Conservation (phyloP, 2,329 filamentous ascomycete species). For the Cytospora paraplurivora region DNA sequence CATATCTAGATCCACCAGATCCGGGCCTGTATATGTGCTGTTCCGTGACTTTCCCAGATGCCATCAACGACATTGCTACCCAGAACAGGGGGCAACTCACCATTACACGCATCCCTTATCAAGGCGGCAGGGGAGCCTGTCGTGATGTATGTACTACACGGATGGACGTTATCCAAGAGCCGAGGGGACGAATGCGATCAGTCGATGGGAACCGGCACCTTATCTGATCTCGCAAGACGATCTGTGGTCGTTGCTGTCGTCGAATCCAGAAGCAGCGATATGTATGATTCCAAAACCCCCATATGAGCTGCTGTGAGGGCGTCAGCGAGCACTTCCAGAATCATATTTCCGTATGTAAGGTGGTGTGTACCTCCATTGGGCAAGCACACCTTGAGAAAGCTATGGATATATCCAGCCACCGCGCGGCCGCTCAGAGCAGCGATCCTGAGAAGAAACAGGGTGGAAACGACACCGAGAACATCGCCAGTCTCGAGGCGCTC, state of each 20-base stretch:
- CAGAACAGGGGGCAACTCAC: background rate
- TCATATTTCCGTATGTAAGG: background rate
- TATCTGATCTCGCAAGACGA: background rate
- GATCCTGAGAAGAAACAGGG: background rate
- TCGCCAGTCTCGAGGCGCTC: background rate
- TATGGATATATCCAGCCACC: conserved; percentile 2
- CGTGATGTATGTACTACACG: background rate
- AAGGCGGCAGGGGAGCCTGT: background rate
- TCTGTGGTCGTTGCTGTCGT: background rate
- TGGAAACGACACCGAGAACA: background rate
- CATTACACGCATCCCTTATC: background rate
- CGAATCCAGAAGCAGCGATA: background rate
- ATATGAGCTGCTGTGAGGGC: background rate
- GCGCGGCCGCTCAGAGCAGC: background rate
- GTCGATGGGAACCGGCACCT: background rate
- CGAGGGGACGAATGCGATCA: background rate
- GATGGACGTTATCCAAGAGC: background rate
- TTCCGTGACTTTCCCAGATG: background rate
- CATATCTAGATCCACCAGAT: background rate
- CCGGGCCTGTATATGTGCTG: background rate
- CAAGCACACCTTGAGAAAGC: background rate
- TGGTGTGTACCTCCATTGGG: background rate
- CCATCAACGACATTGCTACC: background rate
- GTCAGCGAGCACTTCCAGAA: background rate
- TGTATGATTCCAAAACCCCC: background rate